These are phyloP conservation scores for Solanum aculeatissimum DNA, from an alignment of 305 asterid species.

Conservation along the genomic window DNA sequence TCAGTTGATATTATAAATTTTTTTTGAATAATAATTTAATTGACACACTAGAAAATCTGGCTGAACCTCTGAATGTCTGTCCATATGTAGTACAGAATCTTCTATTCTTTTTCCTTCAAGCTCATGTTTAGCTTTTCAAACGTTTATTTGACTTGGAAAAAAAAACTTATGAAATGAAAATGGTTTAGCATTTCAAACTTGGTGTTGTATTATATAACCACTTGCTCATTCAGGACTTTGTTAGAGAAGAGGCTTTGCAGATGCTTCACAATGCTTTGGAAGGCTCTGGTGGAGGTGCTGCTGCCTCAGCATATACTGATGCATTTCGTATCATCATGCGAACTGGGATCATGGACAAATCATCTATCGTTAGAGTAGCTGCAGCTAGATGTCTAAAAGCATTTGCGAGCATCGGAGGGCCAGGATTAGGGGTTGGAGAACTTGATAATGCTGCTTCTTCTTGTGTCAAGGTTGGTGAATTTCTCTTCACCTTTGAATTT, in stretches of 20 bases:
- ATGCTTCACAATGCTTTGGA: conserved; percentile 97
- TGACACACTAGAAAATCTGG: neutral
- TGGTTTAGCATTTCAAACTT: neutral
- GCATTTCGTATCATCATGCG: conserved; percentile 81
- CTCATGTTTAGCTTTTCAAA: neutral
- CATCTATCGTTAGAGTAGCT: conserved; percentile 75
- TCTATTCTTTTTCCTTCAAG: neutral
- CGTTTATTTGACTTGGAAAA: neutral
- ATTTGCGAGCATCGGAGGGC: conserved; percentile 91
- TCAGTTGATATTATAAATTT: neutral
- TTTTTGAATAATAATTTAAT: neutral
- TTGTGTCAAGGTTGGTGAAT: conserved; percentile 73
- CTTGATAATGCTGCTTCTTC: conserved; percentile 67
- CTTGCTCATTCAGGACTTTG: conserved; percentile 66
- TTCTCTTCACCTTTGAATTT: neutral
- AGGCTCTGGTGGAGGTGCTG: conserved; percentile 82
- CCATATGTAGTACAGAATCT: neutral
- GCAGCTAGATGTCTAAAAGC: conserved; percentile 97
- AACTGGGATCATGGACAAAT: conserved; percentile 73
- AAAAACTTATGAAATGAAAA: neutral
- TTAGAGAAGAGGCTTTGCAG: conserved; percentile 90
- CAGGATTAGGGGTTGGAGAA: conserved; percentile 83
- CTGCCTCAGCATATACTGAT: conserved; percentile 70
- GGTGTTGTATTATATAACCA: conserved; percentile 8
- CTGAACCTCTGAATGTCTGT: neutral